Percentiles rank a stretch among this genome's conserved stretches.
Conservation (phyloP, 2,329 filamentous ascomycete species). For the Colletotrichum sp. region DNA sequence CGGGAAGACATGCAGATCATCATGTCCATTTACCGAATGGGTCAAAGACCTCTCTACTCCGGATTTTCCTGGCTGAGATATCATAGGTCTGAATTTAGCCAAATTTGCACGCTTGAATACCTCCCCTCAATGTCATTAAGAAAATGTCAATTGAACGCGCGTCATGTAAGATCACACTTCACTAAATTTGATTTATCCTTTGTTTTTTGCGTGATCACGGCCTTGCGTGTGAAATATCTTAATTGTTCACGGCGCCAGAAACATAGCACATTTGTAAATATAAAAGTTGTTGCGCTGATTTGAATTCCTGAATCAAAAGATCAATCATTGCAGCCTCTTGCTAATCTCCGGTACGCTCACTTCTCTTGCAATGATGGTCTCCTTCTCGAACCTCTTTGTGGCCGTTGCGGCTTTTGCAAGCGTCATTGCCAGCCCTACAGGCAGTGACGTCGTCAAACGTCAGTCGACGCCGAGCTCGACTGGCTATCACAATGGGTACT, state of each 20-base stretch:
- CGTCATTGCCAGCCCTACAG: not conserved
- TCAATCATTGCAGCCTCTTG: not conserved
- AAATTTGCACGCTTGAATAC: not conserved
- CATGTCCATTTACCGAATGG: not conserved
- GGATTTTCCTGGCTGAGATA: not conserved
- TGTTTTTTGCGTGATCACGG: not conserved
- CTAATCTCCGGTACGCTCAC: not conserved
- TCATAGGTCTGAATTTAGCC: not conserved
- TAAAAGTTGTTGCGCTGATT: not conserved
- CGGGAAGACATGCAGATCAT: not conserved
- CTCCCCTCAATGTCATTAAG: not conserved
- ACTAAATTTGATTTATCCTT: not conserved
- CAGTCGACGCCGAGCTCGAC: slow-evolving; percentile 30
- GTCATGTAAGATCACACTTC: not conserved
- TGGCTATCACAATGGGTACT: slow-evolving; percentile 42
- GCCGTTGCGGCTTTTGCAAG: not conserved
- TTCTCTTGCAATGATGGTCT: not conserved
- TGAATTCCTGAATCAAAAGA: not conserved
- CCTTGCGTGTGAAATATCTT: not conserved
- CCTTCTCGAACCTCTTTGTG: not conserved
- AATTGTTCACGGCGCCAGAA: fast-evolving
- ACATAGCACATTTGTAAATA: not conserved
- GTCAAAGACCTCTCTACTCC: not conserved
- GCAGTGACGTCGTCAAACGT: not conserved
- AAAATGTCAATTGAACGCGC: not conserved